Base-by-base conservation (phyloP, 225 moss, liverwort and hornwort genomes). In the Marchantia paleacea region DNA sequence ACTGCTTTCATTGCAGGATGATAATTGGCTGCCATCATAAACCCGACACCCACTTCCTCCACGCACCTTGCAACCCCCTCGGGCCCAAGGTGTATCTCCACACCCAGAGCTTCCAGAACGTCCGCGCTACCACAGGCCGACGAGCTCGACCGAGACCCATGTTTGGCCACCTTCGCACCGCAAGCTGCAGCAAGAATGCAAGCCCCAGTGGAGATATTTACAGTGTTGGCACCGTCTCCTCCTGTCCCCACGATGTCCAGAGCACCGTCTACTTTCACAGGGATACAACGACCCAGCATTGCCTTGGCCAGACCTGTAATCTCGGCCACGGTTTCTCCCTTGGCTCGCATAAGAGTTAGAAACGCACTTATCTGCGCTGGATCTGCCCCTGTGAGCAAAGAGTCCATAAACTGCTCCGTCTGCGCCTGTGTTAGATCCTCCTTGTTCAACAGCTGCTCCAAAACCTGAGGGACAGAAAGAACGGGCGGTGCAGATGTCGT, bases 61-160 rank as follows among this genome's bases (percentile, higher is more conserved):
- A 95, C 91, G 86, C 95, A 99, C 79, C 79, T 86, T 52, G 86
- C 85, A 67, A 99, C 95, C 84, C 82, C 95, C 93, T 94, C 94
- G 47, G 99, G 90, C 57, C 99, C 99, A n/a, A 99, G 84, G 89
- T 94, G 87, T 63, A 99, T 91, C 66, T 89, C 94, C 80, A 99
- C 92, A 64, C 99, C 99, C 62, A 99, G 91, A 29, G 87, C 87
- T 84, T 99, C 99, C 55, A 99, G 89, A 70, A 99, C 99, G 88
- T 99, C 99, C 69, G 99, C 99, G 84, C 99, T 99, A 68, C 99
- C 99, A 88, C 99, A 99, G 53, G 99, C 95, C 67, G 99, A 99
- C 24, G 99, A 99, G 79, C 95, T 94, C 76, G 99, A 99, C 80
- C 99, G 89, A 52, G 90, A 88, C 68, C 99, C 99, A 83, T 97